phyloP scores from a whole-genome alignment of 2,329 filamentous ascomycete genomes.

The Aspergillus sp. region DNA sequence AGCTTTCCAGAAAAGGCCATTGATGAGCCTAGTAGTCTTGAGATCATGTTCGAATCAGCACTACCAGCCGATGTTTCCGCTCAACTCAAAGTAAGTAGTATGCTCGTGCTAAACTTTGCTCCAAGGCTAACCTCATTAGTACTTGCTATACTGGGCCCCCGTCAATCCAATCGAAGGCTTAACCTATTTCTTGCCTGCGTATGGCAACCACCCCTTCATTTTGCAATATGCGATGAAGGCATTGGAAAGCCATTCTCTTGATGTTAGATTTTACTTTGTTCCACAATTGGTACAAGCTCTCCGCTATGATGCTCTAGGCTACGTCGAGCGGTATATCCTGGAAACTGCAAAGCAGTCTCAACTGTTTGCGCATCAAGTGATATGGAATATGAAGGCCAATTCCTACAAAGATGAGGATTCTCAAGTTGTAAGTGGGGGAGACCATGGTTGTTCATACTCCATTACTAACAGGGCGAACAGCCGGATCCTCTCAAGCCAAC shows the following conservation, averaged over 20 bases:
- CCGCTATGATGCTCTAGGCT: conserved; percentile 88
- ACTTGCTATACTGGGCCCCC: conserved; percentile 87
- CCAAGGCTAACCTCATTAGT: conserved; percentile 50
- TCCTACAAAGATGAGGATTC: conserved; percentile 96
- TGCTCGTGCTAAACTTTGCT: background rate
- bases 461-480: conserved; percentile 38
- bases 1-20: conserved; percentile 82
- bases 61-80: conserved; percentile 77
- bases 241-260: conserved; percentile 89
- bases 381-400: conserved; percentile 99
- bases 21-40: conserved; percentile 76
- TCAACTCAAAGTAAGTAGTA: conserved; percentile 70
- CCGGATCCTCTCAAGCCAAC: conserved; percentile 92
- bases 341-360: conserved; percentile 98
- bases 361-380: conserved; percentile 97
- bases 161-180: conserved; percentile 91
- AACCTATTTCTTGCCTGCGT: conserved; percentile 88
- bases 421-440: conserved; percentile 61
- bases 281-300: conserved; percentile 96
- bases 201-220: conserved; percentile 86
- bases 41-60: conserved; percentile 74
- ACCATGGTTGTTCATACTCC: background rate
- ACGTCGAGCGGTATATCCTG: conserved; percentile 93
- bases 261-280: conserved; percentile 98
- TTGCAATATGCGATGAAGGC: conserved; percentile 97